Evolutionary conservation across 176 grass and related monocot genomes (phyloP).

Genomic region (Eleusine indica): DNA sequence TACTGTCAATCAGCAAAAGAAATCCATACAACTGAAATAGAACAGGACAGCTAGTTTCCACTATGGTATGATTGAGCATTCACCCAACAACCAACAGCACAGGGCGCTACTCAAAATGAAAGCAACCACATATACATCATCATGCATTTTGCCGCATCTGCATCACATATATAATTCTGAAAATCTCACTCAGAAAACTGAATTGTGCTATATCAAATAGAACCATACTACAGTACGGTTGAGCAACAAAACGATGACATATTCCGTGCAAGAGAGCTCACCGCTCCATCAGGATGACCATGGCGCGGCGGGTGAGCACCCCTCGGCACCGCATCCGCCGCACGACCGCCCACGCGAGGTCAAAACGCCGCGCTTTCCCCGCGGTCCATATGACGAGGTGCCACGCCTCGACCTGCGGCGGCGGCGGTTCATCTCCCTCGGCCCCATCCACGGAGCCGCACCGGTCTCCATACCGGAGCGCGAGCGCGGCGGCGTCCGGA

Average conservation of each 20-base stretch:
- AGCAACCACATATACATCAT: background rate
- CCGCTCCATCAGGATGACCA: conserved; percentile 88
- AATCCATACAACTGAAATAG: background rate
- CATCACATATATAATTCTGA: background rate
- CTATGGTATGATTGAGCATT: background rate
- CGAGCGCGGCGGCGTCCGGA: conserved; percentile 54
- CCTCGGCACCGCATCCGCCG: conserved; percentile 55
- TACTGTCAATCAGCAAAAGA: background rate
- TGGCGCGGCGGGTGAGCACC: conserved; percentile 64
- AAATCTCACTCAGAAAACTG: background rate
- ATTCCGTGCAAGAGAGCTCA: conserved; percentile 26
- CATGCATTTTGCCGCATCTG: background rate
- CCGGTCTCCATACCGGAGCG: conserved; percentile 63
- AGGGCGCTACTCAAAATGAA: background rate
- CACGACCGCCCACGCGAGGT: conserved; percentile 71
- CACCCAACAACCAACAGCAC: background rate
- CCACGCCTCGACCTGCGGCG: conserved; percentile 56
- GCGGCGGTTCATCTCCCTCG: conserved; percentile 3
- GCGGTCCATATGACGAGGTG: conserved; percentile 66
- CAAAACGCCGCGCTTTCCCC: conserved; percentile 68
- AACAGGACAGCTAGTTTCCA: background rate
- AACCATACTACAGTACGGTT: background rate
- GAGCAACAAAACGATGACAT: conserved; percentile 1
- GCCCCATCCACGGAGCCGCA: conserved; percentile 13
- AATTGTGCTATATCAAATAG: background rate